phyloP scores from a whole-genome alignment of 2,329 filamentous ascomycete species.

The Fusarium citri region DNA sequence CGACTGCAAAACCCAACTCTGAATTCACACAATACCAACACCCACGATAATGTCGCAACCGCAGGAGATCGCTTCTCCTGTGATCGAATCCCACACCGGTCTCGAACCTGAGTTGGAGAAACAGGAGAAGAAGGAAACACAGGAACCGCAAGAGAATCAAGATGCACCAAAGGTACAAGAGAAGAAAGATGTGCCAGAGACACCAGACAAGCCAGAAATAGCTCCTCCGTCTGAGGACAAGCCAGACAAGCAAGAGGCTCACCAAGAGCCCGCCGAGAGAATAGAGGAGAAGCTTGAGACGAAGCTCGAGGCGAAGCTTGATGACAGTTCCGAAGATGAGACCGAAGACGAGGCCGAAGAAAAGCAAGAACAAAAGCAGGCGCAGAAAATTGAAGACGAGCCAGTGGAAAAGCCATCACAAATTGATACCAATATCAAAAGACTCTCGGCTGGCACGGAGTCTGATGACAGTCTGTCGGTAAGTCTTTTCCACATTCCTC shows the following conservation, averaged over 20 bases:
- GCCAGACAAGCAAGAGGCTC: background rate
- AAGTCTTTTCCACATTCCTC: constrained; percentile 38
- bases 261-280: background rate
- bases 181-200: constrained; percentile 5
- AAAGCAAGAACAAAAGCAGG: constrained; percentile 4
- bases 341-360: background rate
- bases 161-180: background rate
- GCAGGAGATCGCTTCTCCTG: constrained; percentile 46
- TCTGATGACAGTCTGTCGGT: constrained; percentile 49
- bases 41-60: constrained; percentile 50
- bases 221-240: background rate
- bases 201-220: constrained; percentile 13
- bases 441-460: constrained; percentile 48
- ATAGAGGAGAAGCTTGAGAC: background rate
- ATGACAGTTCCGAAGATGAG: constrained; percentile 4
- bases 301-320: background rate
- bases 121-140: constrained; percentile 13
- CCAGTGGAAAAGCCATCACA: constrained; percentile 28
- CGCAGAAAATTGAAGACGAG: background rate
- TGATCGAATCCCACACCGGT: constrained; percentile 25
- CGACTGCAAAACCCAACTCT: constrained; percentile 11
- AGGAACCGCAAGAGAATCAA: constrained; percentile 8
- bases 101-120: constrained; percentile 23
- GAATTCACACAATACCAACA: constrained; percentile 10
- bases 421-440: constrained; percentile 41